Base-by-base conservation (phyloP, 345 rosid genomes). In the Eucalyptus regnans region DNA sequence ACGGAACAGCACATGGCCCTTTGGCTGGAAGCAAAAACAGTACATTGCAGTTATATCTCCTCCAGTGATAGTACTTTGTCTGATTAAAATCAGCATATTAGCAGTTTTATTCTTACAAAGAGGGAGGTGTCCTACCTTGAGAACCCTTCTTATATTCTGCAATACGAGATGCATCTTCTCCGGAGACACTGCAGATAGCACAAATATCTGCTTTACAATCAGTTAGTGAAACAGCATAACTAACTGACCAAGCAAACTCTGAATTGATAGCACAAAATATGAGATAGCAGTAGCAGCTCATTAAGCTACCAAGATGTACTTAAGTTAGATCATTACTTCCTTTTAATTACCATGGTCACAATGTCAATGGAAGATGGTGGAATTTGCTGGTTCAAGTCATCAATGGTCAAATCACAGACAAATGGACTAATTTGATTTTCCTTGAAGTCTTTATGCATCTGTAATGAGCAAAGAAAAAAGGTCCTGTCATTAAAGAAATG, bases 161-260 rank as follows among this genome's bases (percentile, higher is more conserved):
- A 97, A 90, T 52, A 95, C 95, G 51, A 93, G 88, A 88, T 96
- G 92, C 99, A 97, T 96, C 94, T 95, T 96, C 93, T 96, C 99
- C 51, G 99, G 99, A 29, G 98, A 96, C 88, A 96, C 96, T 91
- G 99, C 99, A 92, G 99, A 96, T 91, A 96, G 94, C 66, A 96
- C 94, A 93, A 97, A 97, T 90, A 96, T 96, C 98, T 97, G 94
- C 95, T 95, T 94, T 92, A 93, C 92, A 93, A 60, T 71, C 46
- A 71, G 81, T 87, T 86, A 83, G 71, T 66, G 58, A 62, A 51
- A 90, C 83, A 89, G 89, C 71, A 83, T 85, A 87, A 50, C 56
- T 12, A 20, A 86, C 43, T 43, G 56, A 88, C 48, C 51, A 27
- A 81, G 66, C 87, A 62, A 80, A 41, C 37, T 84, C 71, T 60